Evolutionary conservation across 106 monocot species (phyloP).

Genomic region (Gastrodia elata): DNA sequence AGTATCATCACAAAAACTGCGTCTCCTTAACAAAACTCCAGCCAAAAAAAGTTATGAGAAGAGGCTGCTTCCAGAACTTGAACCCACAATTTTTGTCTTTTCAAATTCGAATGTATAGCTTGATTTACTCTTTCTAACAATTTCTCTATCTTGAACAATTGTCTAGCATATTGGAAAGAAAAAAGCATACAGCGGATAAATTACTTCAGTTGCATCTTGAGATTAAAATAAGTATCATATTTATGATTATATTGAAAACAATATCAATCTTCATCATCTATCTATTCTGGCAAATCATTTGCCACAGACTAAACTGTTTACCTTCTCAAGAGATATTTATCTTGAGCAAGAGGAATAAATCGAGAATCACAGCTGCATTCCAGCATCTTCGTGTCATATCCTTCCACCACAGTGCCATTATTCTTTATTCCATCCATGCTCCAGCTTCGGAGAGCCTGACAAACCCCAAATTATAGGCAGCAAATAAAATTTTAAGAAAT

Average conservation of each 20-base stretch:
- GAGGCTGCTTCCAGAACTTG: no score
- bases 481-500: neutral
- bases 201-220: no score
- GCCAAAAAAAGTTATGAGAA: neutral
- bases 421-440: neutral
- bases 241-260: no score
- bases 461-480: neutral
- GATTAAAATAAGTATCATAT: no score
- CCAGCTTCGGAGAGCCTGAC: neutral
- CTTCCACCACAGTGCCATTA: neutral
- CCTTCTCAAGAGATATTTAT: constrained; percentile 5
- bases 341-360: neutral
- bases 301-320: neutral
- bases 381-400: neutral
- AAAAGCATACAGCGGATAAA: no score
- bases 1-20: neutral
- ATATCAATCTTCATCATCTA: neutral
- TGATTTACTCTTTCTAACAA: no score
- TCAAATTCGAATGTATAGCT: no score
- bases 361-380: neutral
- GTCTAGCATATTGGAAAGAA: no score
- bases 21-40: neutral
- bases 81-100: no score
- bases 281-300: neutral
- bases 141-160: no score